phyloP scores from a whole-genome alignment of 345 rosid species.

The Rhizophora apiculata region DNA sequence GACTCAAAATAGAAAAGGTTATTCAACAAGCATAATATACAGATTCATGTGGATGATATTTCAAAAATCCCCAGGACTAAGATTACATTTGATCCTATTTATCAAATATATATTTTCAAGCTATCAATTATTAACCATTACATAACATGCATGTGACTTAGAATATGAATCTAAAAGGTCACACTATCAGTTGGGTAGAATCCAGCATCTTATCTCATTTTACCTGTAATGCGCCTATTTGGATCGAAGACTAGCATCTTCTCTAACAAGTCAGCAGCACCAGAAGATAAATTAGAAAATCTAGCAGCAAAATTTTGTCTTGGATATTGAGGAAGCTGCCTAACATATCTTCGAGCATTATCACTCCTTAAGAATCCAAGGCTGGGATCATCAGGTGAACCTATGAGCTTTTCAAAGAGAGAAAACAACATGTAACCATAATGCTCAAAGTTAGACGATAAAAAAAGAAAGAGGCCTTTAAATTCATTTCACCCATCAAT shows the following conservation, averaged over 20 bases:
- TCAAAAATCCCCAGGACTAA: too few relatives aligned
- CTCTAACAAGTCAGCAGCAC: slow-evolving; percentile 78
- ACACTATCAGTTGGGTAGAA: neutral
- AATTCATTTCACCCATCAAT: too few relatives aligned
- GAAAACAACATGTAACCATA: slow-evolving; percentile 9
- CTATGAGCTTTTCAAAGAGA: slow-evolving; percentile 65
- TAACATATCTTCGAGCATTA: slow-evolving; percentile 92
- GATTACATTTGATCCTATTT: too few relatives aligned
- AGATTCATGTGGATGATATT: too few relatives aligned
- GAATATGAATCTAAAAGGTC: too few relatives aligned
- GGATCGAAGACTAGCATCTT: slow-evolving; percentile 97
- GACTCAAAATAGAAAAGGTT: neutral
- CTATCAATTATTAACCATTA: too few relatives aligned
- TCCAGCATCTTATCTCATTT: neutral
- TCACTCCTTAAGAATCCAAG: slow-evolving; percentile 96
- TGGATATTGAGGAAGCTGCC: slow-evolving; percentile 94
- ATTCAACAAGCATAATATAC: neutral
- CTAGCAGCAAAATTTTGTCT: slow-evolving; percentile 70
- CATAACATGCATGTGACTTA: too few relatives aligned
- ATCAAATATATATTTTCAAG: too few relatives aligned
- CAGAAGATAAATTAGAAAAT: slow-evolving; percentile 66
- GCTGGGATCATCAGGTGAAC: slow-evolving; percentile 93
- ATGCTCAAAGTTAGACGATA: too few relatives aligned
- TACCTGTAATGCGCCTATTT: slow-evolving; percentile 86
- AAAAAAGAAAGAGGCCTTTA: too few relatives aligned